Conservation (phyloP, 2,329 filamentous ascomycete species). For the Fusarium robinianum region DNA sequence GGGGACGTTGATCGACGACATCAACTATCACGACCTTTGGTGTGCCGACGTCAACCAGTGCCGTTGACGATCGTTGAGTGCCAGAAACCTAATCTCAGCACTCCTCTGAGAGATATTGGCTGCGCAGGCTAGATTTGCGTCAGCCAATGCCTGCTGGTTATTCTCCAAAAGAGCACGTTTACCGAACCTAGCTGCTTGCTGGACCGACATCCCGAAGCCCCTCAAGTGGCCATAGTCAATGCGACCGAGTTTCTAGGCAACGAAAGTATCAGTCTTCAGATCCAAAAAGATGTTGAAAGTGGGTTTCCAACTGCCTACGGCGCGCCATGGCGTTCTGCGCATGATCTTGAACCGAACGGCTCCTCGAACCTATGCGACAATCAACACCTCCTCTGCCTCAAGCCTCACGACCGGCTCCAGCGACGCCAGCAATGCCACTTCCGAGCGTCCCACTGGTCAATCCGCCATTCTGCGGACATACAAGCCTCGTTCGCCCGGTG, state of each 20-base stretch:
- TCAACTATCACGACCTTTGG: slow-evolving; percentile 21
- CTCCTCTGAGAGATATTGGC: slow-evolving; percentile 13
- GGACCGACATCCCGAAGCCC: slow-evolving; percentile 23
- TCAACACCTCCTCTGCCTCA: slow-evolving; percentile 26
- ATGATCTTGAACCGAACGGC: slow-evolving; percentile 35
- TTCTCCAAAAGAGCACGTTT: slow-evolving; percentile 12
- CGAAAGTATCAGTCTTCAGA: not conserved
- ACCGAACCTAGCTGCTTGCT: slow-evolving; percentile 18
- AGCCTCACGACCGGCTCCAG: slow-evolving; percentile 22
- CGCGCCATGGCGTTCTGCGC: slow-evolving; percentile 37
- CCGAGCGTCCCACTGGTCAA: slow-evolving; percentile 37
- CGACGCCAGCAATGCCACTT: slow-evolving; percentile 24
- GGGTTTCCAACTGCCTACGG: slow-evolving; percentile 37
- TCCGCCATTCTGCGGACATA: slow-evolving; percentile 74
- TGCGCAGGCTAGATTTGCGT: slow-evolving; percentile 7
- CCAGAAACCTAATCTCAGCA: slow-evolving; percentile 9
- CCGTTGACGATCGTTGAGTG: slow-evolving; percentile 19
- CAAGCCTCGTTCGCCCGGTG: slow-evolving; percentile 89
- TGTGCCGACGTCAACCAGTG: slow-evolving; percentile 21
- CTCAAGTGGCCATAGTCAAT: slow-evolving; percentile 19
- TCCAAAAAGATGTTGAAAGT: slow-evolving; percentile 39
- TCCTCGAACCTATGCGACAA: slow-evolving; percentile 41
- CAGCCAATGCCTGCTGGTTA: slow-evolving; percentile 13
- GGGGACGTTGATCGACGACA: slow-evolving; percentile 18
- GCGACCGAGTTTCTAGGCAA: slow-evolving; percentile 12